A percentile compares a stretch with the other conserved stretches of the same genome.
Evolutionary conservation across 139 green algal genomes (phyloP).

Genomic region (Picochlorum sp.): DNA sequence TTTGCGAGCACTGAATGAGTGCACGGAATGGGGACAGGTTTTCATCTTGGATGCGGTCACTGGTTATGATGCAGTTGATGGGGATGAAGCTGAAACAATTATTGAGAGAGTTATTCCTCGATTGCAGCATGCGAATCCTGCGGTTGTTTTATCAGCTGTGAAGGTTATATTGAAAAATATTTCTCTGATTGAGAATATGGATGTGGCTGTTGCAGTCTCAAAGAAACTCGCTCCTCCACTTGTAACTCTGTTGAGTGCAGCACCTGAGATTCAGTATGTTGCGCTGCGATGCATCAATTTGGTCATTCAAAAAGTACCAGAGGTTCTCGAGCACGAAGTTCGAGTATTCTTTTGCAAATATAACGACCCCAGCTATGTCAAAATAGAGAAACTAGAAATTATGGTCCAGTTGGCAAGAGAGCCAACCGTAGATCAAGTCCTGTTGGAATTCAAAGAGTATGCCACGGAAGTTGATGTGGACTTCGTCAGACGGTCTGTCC

Average conservation of each 20-base stretch:
- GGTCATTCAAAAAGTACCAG: constrained; percentile 79
- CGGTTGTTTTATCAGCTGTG: constrained; percentile 91
- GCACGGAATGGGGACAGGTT: constrained; percentile 97
- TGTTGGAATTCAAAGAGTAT: constrained; percentile 99
- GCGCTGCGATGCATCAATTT: constrained; percentile 96
- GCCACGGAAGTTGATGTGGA: constrained; percentile 98
- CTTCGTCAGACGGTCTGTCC: constrained; percentile 90
- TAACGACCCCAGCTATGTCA: constrained; percentile 98
- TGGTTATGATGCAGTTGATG: constrained; percentile 59
- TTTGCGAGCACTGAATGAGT: constrained; percentile 95
- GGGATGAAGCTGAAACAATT: constrained; percentile 78
- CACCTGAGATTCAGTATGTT: constrained; percentile 97
- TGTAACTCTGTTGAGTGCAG: constrained; percentile 88
- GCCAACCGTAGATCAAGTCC: constrained; percentile 93
- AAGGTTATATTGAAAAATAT: constrained; percentile 69
- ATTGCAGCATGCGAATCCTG: constrained; percentile 97
- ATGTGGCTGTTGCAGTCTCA: constrained; percentile 50
- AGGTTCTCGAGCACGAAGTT: constrained; percentile 82
- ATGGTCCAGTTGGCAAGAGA: constrained; percentile 90
- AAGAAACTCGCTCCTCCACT: constrained; percentile 95
- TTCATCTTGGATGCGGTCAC: constrained; percentile 93
- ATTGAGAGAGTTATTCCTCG: constrained; percentile 90
- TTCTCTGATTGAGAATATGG: constrained; percentile 35
- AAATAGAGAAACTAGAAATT: constrained; percentile 99
- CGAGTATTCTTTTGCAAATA: constrained; percentile 99